Evolutionary conservation across 805 yeast genomes (phyloP).

Genomic region (Kodamaea sagamina): DNA sequence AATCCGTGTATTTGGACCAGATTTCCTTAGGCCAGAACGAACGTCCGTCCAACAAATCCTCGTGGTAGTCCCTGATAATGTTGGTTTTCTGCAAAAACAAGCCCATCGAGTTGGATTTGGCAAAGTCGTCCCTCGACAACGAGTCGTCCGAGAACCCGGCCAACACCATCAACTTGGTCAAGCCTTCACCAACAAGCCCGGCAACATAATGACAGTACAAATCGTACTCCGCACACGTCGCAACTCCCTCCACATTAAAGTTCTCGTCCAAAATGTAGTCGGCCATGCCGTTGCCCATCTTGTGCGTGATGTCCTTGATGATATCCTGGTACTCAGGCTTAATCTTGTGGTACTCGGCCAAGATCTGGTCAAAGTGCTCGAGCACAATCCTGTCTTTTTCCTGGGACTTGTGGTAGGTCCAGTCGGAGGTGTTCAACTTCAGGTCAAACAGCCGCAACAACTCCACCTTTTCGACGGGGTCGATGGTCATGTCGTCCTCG

Average conservation of each 20-base stretch:
- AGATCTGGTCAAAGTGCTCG: slow-evolving; percentile 70
- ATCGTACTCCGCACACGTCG: slow-evolving; percentile 79
- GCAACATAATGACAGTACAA: slow-evolving; percentile 96
- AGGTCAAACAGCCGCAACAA: slow-evolving; percentile 67
- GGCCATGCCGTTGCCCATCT: slow-evolving; percentile 99
- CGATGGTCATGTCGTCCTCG: slow-evolving; percentile 93
- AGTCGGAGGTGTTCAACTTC: slow-evolving; percentile 62
- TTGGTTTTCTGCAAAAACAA: slow-evolving; percentile 92
- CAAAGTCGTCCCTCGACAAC: slow-evolving; percentile 52
- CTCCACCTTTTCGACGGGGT: slow-evolving; percentile 69
- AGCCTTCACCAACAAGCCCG: slow-evolving; percentile 95
- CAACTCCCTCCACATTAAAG: slow-evolving; percentile 77
- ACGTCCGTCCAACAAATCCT: slow-evolving; percentile 88
- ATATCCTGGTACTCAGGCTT: slow-evolving; percentile 76
- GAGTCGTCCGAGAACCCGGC: slow-evolving; percentile 66
- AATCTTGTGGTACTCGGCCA: slow-evolving; percentile 71
- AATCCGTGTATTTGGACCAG: slow-evolving; percentile 79
- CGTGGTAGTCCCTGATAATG: slow-evolving; percentile 92
- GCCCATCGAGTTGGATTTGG: slow-evolving; percentile 85
- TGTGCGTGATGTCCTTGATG: slow-evolving; percentile 69
- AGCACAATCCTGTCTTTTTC: slow-evolving; percentile 83
- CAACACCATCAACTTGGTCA: slow-evolving; percentile 75
- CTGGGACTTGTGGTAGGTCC: slow-evolving; percentile 77
- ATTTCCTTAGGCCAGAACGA: slow-evolving; percentile 95
- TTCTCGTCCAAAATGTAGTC: slow-evolving; percentile 78